phyloP scores from a whole-genome alignment of 805 yeast genomes.

The Yamadazyma philogaea region DNA sequence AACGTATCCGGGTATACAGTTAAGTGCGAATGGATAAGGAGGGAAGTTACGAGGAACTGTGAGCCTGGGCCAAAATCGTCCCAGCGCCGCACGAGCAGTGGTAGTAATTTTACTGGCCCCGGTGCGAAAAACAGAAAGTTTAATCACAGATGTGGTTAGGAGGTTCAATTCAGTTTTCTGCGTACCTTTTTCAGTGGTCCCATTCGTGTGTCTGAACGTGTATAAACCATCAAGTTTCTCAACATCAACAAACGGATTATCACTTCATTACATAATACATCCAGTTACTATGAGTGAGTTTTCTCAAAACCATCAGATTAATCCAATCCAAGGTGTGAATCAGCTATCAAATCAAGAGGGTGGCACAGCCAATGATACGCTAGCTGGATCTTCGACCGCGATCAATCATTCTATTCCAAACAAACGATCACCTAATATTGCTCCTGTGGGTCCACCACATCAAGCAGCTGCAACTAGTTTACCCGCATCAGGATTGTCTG shows the following conservation, averaged over 20 bases:
- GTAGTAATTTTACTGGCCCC: background rate
- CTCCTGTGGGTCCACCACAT: background rate
- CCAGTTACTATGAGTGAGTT: background rate
- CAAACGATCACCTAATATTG: background rate
- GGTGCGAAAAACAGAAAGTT: background rate
- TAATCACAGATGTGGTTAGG: background rate
- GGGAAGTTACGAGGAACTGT: background rate
- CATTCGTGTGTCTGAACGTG: background rate
- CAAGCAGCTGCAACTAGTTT: background rate
- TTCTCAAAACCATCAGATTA: background rate
- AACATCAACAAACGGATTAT: background rate
- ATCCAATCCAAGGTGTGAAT: background rate
- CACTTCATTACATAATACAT: background rate
- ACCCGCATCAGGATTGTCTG: background rate
- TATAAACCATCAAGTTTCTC: background rate
- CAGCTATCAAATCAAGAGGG: background rate
- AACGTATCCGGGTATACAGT: background rate
- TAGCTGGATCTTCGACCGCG: background rate
- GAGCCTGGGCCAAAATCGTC: no score
- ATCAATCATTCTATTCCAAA: background rate
- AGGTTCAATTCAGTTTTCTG: no score
- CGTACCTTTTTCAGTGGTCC: no score
- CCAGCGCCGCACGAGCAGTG: no score
- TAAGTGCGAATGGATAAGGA: background rate
- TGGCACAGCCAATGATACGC: background rate